Base-by-base conservation (phyloP, 2,329 filamentous ascomycete species). In the Ascochyta rabiei region DNA sequence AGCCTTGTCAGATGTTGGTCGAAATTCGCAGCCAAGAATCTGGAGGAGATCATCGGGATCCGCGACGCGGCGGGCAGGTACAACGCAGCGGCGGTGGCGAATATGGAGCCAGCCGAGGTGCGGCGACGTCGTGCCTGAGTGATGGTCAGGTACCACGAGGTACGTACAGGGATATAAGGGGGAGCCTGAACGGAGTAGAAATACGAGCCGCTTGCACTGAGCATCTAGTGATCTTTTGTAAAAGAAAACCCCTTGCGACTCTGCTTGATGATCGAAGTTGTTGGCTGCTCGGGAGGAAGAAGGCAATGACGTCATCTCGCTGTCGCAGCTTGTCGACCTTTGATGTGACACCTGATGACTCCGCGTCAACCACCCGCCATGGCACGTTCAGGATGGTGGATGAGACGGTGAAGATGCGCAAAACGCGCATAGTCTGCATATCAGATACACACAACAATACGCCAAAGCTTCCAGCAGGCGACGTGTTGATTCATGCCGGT, bases 401-500 rank as follows among this genome's bases (percentile, higher is more conserved):
- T 12, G 12, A 41, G 10, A 41, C 41, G 37, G 47, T 26, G 8
- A 23, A 21, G 37, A 50, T 8, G 48, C 47, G 53, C 46, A 74
- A 67, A 51, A 86, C 88, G 6, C 83, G 89, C 56, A 82, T 92
- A 53, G 87, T 92, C 47, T 91, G 88, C 75, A 82, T 92, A 51
- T 89, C 89, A 4, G 89, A 93, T 74, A 92, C 89, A 2, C 89
- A 92, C 74, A 90, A 90, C 69, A 81, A 81, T 50, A 77, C 77
- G 4, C 82, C 82, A 13, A 87, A 84, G 63, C 80, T 91, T 1
- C 89, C 89, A 0, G 81, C 81, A 19, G 89, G 89, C 35, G 88
- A 93, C 69, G 84, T 93, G 8, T 79, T 93, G 30, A 86, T 92
- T 44, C 89, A 91, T 68, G 89, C 89, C 1, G 89, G 89, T 6